Conservation (phyloP, 2,329 filamentous ascomycete species). For the Neonectria faginata region DNA sequence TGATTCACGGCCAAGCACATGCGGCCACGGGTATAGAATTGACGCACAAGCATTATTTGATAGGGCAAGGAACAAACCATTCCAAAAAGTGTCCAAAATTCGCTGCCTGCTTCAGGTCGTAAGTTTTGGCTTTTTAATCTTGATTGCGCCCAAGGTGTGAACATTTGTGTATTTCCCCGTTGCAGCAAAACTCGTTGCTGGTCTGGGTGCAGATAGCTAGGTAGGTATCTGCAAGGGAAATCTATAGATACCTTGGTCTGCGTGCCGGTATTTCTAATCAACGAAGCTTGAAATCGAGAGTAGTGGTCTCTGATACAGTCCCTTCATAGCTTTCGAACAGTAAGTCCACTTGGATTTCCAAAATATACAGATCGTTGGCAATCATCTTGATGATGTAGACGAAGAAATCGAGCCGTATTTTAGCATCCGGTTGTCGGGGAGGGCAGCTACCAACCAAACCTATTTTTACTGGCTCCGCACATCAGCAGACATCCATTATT, state of each 20-base stretch:
- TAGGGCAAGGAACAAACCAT: not conserved
- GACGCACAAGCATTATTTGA: not conserved
- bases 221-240: too few relatives aligned
- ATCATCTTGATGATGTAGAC: not conserved
- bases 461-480: not conserved
- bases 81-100: not conserved
- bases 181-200: not conserved
- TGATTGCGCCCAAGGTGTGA: not conserved
- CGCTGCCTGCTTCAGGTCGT: not conserved
- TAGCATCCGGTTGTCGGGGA: not conserved
- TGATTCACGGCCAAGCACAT: not conserved
- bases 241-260: too few relatives aligned
- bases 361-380: not conserved
- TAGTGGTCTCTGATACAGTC: not conserved
- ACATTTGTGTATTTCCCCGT: not conserved
- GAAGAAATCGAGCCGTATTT: not conserved
- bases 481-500: constrained; percentile 16
- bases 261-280: not conserved
- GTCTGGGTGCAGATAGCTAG: not conserved
- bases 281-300: not conserved
- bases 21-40: not conserved
- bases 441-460: not conserved
- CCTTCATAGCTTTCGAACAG: not conserved
- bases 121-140: not conserved
- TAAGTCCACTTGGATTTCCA: not conserved